Base-by-base conservation (phyloP, 2,329 filamentous ascomycete genomes). In the Dactylellina cionopaga region DNA sequence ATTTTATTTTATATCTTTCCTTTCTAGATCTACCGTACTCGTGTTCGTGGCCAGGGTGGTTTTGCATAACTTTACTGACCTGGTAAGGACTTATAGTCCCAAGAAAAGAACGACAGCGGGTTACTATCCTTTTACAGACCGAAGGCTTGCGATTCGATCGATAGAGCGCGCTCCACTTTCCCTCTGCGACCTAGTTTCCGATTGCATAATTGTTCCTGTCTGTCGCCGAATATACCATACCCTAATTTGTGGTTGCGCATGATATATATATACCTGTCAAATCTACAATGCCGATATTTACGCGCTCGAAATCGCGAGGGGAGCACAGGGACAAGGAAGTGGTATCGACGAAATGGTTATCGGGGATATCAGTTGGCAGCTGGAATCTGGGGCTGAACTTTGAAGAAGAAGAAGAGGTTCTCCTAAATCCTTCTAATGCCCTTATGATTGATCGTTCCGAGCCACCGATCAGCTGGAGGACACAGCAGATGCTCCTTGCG, bases 401-500 rank as follows among this genome's bases (percentile, higher is more conserved):
- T 31, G 66, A 71, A 46, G 66, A 64, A 13, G 66, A 72, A 15
- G 51, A 55, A 19, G 51, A 55, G 7, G 52, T 41, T 5, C 35
- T 65, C 13, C 46, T 60, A 22, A 62, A 58, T 44, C 59, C 51
- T 5, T 72, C 68, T 3, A 72, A 72, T 37, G 68, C 68, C 11
- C 22, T 59, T 5, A 65, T 65, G 68, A 59, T 72, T 39, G 68
- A 72, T 47, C 68, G 68, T 19, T 60, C 68, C 0, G 59, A 59
- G 24, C 59, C 59, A 46, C 43, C 51, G 13, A 56, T 71, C 22
- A 58, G 31, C 29, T 56, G 49, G 55, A 71, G 52, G 35, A 46
- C 55, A 15, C 56, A 47, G 31, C 47, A 59, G 31, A 46, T 55
- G 6, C 47, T 62, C 19, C 41, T 70, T 5, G 66, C 66, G 11